Evolutionary conservation across 192 early-diverging fungal genomes (phyloP).

Genomic region (Umbelopsis isabellina): DNA sequence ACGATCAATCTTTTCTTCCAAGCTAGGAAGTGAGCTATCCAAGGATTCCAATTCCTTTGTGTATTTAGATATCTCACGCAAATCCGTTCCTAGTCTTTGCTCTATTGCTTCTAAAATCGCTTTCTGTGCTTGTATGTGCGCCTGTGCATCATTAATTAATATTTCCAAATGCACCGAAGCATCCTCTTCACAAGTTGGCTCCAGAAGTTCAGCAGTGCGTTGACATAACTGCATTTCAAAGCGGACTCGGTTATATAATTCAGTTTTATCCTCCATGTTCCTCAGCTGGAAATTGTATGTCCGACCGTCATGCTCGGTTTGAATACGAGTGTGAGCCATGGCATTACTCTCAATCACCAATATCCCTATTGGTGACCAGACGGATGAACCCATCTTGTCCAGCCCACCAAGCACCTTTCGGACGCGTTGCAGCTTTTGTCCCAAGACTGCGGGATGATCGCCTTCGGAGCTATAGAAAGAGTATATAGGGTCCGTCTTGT

Average conservation of each 20-base stretch:
- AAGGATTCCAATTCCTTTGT: background rate
- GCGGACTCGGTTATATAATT: constrained; percentile 12
- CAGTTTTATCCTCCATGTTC: background rate
- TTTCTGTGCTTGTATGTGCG: constrained; percentile 4
- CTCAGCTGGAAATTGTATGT: constrained; percentile 2
- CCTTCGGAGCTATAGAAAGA: background rate
- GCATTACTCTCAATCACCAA: background rate
- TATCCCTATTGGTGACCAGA: background rate
- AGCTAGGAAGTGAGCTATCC: background rate
- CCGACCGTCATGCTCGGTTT: background rate
- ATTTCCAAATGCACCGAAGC: background rate
- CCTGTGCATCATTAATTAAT: background rate
- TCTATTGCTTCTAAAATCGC: background rate
- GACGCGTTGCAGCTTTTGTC: background rate
- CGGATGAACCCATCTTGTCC: background rate
- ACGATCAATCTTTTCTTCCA: background rate
- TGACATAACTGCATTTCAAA: constrained; percentile 17
- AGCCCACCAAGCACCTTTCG: background rate
- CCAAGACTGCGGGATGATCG: background rate
- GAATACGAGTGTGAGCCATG: background rate
- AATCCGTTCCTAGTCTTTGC: background rate
- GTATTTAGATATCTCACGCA: background rate
- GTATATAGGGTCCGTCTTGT: background rate
- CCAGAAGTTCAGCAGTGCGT: background rate
- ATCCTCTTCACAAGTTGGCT: too few species aligned